phyloP scores from a whole-genome alignment of 176 grass and related monocot genomes.

The Paspalum vaginatum region DNA sequence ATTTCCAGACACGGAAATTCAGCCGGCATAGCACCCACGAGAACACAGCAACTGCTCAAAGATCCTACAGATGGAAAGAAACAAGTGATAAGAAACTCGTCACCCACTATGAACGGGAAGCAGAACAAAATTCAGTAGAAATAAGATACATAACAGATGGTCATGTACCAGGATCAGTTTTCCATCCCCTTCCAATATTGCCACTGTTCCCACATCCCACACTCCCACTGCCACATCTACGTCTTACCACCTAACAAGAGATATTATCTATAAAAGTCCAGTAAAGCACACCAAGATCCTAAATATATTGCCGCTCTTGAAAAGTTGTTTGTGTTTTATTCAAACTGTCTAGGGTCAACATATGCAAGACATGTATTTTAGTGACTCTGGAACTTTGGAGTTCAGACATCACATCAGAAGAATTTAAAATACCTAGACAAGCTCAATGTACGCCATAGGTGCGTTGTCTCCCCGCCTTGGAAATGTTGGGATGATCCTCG shows the following conservation, averaged over 20 bases:
- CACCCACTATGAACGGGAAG: not conserved
- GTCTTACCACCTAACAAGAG: not conserved
- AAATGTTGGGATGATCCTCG: slow-evolving; percentile 84
- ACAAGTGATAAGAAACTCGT: not conserved
- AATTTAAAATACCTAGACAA: slow-evolving; percentile 70
- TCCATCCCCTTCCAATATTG: not conserved
- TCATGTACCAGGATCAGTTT: not conserved
- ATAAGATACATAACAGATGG: not conserved
- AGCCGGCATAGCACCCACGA: not conserved
- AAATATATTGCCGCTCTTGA: not conserved
- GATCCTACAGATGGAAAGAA: slow-evolving; percentile 20
- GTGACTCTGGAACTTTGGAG: not conserved
- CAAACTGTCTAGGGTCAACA: slow-evolving; percentile 11
- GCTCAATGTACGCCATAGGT: slow-evolving; percentile 91
- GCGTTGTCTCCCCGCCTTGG: slow-evolving; percentile 90
- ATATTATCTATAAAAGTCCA: not conserved
- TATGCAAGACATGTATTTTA: not conserved
- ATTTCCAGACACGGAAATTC: not conserved
- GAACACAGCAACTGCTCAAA: slow-evolving; percentile 13
- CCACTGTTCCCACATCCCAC: not conserved
- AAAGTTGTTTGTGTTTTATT: slow-evolving; percentile 9
- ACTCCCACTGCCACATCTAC: not conserved
- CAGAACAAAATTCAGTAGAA: not conserved
- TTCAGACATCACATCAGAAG: slow-evolving; percentile 6
- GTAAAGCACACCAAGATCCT: not conserved